A percentile compares a stretch with the other conserved stretches of the same genome.
Conservation (phyloP, 2,329 filamentous ascomycete genomes). For the Colletotrichum lupini region DNA sequence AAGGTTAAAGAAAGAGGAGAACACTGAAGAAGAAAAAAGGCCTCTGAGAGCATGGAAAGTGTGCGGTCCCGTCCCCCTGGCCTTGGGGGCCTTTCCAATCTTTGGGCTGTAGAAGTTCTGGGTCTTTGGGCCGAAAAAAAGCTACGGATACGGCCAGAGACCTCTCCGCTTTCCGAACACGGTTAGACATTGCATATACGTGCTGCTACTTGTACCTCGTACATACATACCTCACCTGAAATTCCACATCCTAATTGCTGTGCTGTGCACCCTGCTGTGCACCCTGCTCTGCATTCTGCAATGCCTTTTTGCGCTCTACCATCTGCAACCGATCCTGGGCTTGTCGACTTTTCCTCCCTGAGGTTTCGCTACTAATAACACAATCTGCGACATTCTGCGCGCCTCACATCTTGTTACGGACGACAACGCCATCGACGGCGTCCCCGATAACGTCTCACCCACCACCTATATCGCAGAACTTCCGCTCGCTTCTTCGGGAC, state of each 20-base stretch:
- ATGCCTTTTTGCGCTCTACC: neutral
- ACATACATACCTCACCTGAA: slow-evolving; percentile 17
- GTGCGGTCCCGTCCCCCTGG: slow-evolving; percentile 2
- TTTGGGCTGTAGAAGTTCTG: slow-evolving; percentile 26
- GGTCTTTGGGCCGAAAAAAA: slow-evolving; percentile 31
- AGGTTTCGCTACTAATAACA: neutral
- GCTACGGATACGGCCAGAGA: neutral
- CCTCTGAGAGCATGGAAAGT: neutral
- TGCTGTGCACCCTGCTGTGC: too few relatives aligned
- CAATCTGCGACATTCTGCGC: slow-evolving; percentile 7
- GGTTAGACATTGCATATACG: slow-evolving; percentile 30
- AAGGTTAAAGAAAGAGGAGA: neutral
- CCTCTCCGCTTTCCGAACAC: slow-evolving; percentile 31
- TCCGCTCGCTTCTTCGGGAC: neutral
- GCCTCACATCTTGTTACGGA: neutral
- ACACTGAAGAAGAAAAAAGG: neutral
- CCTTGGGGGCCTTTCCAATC: neutral
- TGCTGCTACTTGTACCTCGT: slow-evolving; percentile 12
- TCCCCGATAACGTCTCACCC: neutral
- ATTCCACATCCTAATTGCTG: slow-evolving; percentile 16
- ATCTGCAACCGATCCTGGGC: slow-evolving; percentile 21
- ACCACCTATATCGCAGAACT: neutral
- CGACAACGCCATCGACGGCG: slow-evolving; percentile 5
- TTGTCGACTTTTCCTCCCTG: neutral
- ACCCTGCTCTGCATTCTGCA: slow-evolving; percentile 14